Percentiles rank a stretch among this genome's conserved stretches.
Evolutionary conservation across 371 early-diverging fungal genomes (phyloP).

Genomic region (Haplosporangium sp.): DNA sequence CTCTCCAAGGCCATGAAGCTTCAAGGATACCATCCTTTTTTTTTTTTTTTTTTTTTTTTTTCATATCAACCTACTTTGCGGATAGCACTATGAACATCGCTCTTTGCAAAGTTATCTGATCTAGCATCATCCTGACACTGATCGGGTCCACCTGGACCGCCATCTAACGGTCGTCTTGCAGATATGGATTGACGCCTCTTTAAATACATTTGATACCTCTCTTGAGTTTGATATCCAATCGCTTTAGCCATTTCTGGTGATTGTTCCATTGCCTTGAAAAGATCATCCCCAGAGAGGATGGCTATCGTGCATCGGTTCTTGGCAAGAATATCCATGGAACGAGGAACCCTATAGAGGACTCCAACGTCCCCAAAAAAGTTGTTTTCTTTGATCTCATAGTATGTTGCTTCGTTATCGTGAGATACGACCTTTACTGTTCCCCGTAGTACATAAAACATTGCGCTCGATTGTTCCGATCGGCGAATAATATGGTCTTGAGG

Average conservation of each 20-base stretch:
- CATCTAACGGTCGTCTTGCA: conserved; percentile 30
- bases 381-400: conserved; percentile 77
- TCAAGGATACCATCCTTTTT: too few relatives aligned
- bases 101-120: conserved; percentile 41
- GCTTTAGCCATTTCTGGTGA: conserved; percentile 54
- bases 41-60: not conserved
- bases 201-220: conserved; percentile 55
- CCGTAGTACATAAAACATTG: conserved; percentile 88
- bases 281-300: conserved; percentile 71
- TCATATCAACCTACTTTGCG: conserved; percentile 31
- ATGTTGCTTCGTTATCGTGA: conserved; percentile 80
- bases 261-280: conserved; percentile 57
- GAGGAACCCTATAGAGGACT: conserved; percentile 79
- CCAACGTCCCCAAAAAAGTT: conserved; percentile 89
- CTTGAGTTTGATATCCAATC: conserved; percentile 52
- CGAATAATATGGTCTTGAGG: conserved; percentile 56
- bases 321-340: conserved; percentile 87
- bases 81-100: conserved; percentile 45
- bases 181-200: conserved; percentile 52
- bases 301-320: conserved; percentile 77
- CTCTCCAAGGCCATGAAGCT: too few relatives aligned
- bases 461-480: conserved; percentile 72
- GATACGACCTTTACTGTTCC: conserved; percentile 86
- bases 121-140: conserved; percentile 34
- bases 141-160: conserved; percentile 35